These are phyloP conservation scores for Geotrichum carabidarum DNA, from an alignment of 1,139 yeast genomes.

Conservation along the genomic window DNA sequence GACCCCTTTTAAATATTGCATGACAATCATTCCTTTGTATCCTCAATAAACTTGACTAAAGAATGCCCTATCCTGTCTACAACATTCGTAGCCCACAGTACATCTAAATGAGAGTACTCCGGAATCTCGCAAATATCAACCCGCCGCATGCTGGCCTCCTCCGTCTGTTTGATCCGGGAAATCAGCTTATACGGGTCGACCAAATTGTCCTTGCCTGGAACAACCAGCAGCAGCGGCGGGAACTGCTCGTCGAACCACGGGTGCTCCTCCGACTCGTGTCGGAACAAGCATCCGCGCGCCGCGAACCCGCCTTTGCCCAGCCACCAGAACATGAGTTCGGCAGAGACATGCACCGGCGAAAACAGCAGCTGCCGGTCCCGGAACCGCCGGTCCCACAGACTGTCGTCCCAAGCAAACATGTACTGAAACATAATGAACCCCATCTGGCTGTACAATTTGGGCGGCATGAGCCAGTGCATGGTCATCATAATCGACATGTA, in stretches of 20 bases:
- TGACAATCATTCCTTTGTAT: background rate
- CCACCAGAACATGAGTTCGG: constrained; percentile 91
- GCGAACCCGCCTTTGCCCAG: constrained; percentile 50
- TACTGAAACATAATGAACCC: constrained; percentile 79
- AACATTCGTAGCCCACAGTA: constrained; percentile 81
- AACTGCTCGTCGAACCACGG: constrained; percentile 52
- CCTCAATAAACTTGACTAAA: constrained; percentile 34
- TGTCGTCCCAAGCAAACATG: constrained; percentile 80
- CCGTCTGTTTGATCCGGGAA: constrained; percentile 42
- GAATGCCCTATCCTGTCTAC: constrained; percentile 47
- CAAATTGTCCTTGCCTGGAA: constrained; percentile 58
- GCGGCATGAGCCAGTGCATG: constrained; percentile 39
- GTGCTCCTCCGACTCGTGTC: constrained; percentile 30
- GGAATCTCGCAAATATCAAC: constrained; percentile 33
- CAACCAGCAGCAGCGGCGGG: constrained; percentile 56
- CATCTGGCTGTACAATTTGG: constrained; percentile 51
- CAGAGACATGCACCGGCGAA: constrained; percentile 76
- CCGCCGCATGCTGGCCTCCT: constrained; percentile 4
- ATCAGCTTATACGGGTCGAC: constrained; percentile 61
- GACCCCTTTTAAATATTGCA: background rate
- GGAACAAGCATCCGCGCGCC: constrained; percentile 52
- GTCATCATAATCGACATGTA: constrained; percentile 35
- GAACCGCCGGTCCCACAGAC: constrained; percentile 64
- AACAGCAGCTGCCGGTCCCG: constrained; percentile 72
- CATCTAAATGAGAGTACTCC: constrained; percentile 81